Percentiles rank a stretch among this genome's conserved stretches.
These are phyloP conservation scores for Pseudogymnoascus sp. DNA, from an alignment of 2,329 filamentous ascomycete genomes.

Conservation along the genomic window DNA sequence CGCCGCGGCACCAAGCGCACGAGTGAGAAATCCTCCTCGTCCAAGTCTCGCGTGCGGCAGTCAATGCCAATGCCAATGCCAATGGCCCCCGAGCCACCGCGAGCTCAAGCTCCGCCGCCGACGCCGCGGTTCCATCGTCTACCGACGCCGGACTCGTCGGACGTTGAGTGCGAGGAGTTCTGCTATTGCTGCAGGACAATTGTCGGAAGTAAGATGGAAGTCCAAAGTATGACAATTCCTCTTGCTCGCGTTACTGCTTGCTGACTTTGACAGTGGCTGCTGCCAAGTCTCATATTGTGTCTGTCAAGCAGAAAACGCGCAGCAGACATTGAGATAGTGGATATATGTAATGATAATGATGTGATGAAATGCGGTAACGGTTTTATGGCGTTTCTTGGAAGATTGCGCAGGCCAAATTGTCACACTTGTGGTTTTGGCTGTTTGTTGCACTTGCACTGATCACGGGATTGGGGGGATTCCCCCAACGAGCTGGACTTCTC, in stretches of 20 bases:
- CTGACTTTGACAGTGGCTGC: conserved; percentile 19
- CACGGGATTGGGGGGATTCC: neutral
- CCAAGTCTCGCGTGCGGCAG: neutral
- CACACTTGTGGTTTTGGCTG: conserved; percentile 2
- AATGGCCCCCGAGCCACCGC: conserved; percentile 15
- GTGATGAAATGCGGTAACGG: neutral
- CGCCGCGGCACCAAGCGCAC: neutral
- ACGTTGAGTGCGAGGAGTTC: conserved; percentile 15
- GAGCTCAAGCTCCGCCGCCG: conserved; percentile 17
- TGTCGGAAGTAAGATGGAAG: neutral
- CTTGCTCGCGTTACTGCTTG: conserved; percentile 3
- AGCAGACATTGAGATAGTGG: neutral
- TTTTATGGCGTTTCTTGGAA: neutral
- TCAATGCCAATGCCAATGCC: conserved; percentile 7
- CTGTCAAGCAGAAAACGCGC: neutral
- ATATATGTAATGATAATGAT: conserved; percentile 4
- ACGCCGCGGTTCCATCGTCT: conserved; percentile 21
- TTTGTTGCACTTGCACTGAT: neutral
- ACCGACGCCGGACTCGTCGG: conserved; percentile 22
- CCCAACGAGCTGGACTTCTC: conserved; percentile 6
- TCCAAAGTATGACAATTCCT: neutral
- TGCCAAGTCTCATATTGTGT: conserved; percentile 18
- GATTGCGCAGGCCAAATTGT: neutral
- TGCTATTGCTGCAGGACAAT: conserved; percentile 12
- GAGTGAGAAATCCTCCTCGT: neutral